Evolutionary conservation across 2,329 filamentous ascomycete genomes (phyloP), one percentile per base, ranked within the genome.

Genomic region (Chrysoporthe cubensis): DNA sequence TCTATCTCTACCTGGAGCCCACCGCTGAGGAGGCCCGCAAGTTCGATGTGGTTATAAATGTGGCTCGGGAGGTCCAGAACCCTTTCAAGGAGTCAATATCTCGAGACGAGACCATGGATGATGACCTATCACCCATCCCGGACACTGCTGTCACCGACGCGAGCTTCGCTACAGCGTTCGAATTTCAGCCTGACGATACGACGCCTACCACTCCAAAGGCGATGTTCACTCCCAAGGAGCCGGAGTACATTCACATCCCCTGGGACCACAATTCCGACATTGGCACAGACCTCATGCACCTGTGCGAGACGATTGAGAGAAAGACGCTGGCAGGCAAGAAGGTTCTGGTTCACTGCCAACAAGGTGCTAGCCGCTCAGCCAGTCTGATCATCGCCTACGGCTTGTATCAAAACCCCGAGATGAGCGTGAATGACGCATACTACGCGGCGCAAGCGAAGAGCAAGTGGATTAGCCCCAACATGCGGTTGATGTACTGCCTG

Each of bases 181-280:
- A 90, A 71, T 87, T 83, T 66, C 83, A 83, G 62, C 79, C 79
- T 3, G 75, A 78, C 21, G 80, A 82, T 1, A 73, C 73, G 50
- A 86, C 85, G 1, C 86, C 87, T 5, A 88, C 87, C 0, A 87
- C 86, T 0, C 87, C 88, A 3, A 88, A 86, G 75, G 84, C 87
- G 14, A 79, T 78, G 5, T 76, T 80, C 57, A 72, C 77, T 1
- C 78, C 77, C 48, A 85, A 82, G 62, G 80, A 87, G 58, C 92
- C 92, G 0, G 92, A 96, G 76, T 96, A 96, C 74, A 92, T 96
- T 18, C 92, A 96, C 76, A 90, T 96, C 74, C 90, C 88, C 1
- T 96, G 92, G 92, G 92, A 96, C 70, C 92, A 96, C 80, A 94
- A 95, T 78, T 95, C 92, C 0, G 91, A 96, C 69, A 95, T 96